phyloP scores from a whole-genome alignment of 2,329 filamentous ascomycete species.

The Hawksworthiomyces lignivorus region DNA sequence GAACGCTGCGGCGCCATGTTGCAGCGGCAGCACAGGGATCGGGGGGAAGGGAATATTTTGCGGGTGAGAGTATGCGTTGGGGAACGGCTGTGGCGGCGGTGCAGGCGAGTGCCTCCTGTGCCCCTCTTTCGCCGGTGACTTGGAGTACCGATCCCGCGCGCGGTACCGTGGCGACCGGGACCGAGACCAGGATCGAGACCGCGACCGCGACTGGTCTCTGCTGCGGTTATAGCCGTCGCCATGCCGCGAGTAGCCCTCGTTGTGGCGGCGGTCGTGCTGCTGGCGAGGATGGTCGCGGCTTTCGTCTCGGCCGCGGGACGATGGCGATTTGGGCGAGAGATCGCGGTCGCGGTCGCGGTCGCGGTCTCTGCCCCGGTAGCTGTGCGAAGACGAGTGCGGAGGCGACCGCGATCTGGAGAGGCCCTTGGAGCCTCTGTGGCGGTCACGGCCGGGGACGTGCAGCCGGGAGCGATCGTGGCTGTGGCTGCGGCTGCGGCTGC shows the following conservation, averaged over 20 bases:
- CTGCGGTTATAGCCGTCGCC: background rate
- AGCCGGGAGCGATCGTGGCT: slow-evolving; percentile 9
- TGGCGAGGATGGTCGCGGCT: background rate
- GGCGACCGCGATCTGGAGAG: too few relatives aligned
- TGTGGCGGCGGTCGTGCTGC: too few relatives aligned
- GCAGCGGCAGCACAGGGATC: background rate
- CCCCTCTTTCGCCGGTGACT: too few relatives aligned
- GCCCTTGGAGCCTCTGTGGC: too few relatives aligned
- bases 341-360: too few relatives aligned
- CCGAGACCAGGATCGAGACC: slow-evolving; percentile 14
- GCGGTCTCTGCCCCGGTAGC: background rate
- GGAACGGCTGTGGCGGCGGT: slow-evolving; percentile 15
- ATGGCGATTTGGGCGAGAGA: background rate
- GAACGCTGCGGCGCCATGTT: slow-evolving; percentile 13
- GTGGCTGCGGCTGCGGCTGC: slow-evolving; percentile 18
- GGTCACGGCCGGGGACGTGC: background rate
- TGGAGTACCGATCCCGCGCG: too few relatives aligned
- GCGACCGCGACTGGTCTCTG: slow-evolving; percentile 11
- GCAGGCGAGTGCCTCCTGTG: background rate
- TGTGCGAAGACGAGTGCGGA: too few relatives aligned
- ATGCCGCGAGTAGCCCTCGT: too few relatives aligned
- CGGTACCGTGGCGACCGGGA: slow-evolving; percentile 13
- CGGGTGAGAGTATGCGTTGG: too few relatives aligned
- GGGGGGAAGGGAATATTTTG: too few relatives aligned
- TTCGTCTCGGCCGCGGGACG: background rate